Percentiles rank a stretch among this genome's conserved stretches.
phyloP scores from a whole-genome alignment of 768 basidiomycete genomes.

The Mycena epipterygia region DNA sequence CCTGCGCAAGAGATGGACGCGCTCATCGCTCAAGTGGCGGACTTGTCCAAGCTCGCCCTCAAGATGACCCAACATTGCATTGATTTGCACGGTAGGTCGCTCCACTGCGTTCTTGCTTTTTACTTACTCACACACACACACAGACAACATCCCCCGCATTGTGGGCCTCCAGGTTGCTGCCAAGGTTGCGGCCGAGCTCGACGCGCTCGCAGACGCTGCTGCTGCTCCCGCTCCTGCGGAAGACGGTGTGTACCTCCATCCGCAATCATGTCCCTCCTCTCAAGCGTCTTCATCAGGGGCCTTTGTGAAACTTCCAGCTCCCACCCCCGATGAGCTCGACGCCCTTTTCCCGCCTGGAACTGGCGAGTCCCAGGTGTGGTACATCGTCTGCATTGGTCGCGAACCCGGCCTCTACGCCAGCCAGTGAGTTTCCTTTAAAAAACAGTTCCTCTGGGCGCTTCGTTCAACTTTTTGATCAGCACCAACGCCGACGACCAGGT shows the following conservation, averaged over 20 bases:
- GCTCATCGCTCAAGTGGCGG: background rate
- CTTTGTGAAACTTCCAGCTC: background rate
- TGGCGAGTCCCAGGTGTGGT: background rate
- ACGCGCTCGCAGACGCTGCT: background rate
- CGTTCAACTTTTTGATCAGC: background rate
- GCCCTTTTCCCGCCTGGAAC: background rate
- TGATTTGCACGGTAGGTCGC: background rate
- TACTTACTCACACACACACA: background rate
- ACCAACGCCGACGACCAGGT: background rate
- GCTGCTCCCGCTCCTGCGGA: too few relatives aligned
- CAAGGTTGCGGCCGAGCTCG: background rate
- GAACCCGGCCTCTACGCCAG: background rate
- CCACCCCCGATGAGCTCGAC: background rate
- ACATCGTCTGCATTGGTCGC: background rate
- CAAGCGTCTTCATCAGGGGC: background rate
- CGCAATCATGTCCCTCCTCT: too few relatives aligned
- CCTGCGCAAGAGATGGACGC: constrained; percentile 13
- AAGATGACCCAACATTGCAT: constrained; percentile 9
- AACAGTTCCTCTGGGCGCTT: background rate
- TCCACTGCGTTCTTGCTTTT: background rate
- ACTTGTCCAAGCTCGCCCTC: background rate
- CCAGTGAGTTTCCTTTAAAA: background rate
- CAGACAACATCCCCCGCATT: background rate
- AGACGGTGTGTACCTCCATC: too few relatives aligned
- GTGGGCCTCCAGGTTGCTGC: background rate